Evolutionary conservation across 2,329 filamentous ascomycete genomes (phyloP).

Genomic region (Fusarium mexicanum): DNA sequence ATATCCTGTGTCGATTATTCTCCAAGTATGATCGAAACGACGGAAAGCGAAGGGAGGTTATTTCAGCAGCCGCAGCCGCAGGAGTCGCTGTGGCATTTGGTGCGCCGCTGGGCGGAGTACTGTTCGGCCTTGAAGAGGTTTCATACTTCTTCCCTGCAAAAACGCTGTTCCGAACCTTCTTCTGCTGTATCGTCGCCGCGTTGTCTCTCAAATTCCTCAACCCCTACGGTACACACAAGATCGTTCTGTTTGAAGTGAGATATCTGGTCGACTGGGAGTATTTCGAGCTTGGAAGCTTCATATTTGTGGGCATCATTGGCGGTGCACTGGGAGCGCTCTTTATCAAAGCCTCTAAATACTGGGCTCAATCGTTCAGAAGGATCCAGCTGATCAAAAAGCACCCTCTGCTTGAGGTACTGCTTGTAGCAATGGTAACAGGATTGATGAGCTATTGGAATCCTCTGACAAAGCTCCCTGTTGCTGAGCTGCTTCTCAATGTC

Average conservation of each 20-base stretch:
- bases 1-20: conserved; percentile 94
- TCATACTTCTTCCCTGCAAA: conserved; percentile 98
- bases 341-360: conserved; percentile 92
- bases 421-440: conserved; percentile 88
- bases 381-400: conserved; percentile 82
- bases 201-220: conserved; percentile 94
- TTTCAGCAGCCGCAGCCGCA: conserved; percentile 92
- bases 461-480: conserved; percentile 88
- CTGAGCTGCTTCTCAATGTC: conserved; percentile 89
- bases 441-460: conserved; percentile 92
- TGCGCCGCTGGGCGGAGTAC: conserved; percentile 84
- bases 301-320: conserved; percentile 85
- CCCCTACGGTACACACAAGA: conserved; percentile 94
- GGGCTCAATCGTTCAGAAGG: conserved; percentile 89
- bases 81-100: conserved; percentile 96
- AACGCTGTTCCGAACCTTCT: conserved; percentile 96
- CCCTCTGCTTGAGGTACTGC: conserved; percentile 85
- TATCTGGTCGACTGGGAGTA: conserved; percentile 93
- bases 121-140: conserved; percentile 95
- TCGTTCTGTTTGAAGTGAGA: conserved; percentile 94
- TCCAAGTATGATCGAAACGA: conserved; percentile 94
- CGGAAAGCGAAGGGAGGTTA: conserved; percentile 88
- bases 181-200: conserved; percentile 94
- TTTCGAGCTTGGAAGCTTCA: conserved; percentile 88
- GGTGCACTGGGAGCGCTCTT: conserved; percentile 89